These are phyloP conservation scores for Avena atlantica DNA, from an alignment of 176 grass and related monocot species.

Conservation along the genomic window DNA sequence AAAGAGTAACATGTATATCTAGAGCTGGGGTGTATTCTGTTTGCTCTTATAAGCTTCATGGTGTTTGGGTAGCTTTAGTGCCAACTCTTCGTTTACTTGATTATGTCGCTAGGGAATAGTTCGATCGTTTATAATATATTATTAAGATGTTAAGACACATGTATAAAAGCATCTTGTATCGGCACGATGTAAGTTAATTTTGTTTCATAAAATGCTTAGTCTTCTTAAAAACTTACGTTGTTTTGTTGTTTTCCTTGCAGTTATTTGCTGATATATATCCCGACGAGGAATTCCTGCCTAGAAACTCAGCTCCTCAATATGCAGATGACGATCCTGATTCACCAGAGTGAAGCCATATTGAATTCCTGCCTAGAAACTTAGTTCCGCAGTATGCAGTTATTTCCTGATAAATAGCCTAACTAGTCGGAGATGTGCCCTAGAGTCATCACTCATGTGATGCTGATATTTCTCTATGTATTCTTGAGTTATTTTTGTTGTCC, in stretches of 20 bases:
- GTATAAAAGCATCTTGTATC: background rate
- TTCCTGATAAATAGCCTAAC: no score
- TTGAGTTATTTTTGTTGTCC: no score
- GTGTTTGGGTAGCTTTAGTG: constrained; percentile 18
- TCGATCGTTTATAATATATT: background rate
- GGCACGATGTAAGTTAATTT: background rate
- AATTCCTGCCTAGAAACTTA: no score
- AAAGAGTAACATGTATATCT: constrained; percentile 2
- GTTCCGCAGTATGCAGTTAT: no score
- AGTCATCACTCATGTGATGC: no score
- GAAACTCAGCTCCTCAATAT: constrained; percentile 52
- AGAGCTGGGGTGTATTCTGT: background rate
- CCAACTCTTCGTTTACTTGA: constrained; percentile 21
- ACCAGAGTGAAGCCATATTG: no score
- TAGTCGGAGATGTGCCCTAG: no score
- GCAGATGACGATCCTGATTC: constrained; percentile 54
- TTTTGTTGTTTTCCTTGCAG: constrained; percentile 46
- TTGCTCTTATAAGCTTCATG: background rate
- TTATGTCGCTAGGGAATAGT: background rate
- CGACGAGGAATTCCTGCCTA: constrained; percentile 61
- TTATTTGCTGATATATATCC: constrained; percentile 68
- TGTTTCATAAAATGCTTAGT: background rate
- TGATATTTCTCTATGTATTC: no score
- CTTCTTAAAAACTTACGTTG: background rate
- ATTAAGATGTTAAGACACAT: background rate